Evolutionary conservation across 345 rosid species (phyloP), one percentile per base, ranked within the genome.

Genomic region (Citrus inodora): DNA sequence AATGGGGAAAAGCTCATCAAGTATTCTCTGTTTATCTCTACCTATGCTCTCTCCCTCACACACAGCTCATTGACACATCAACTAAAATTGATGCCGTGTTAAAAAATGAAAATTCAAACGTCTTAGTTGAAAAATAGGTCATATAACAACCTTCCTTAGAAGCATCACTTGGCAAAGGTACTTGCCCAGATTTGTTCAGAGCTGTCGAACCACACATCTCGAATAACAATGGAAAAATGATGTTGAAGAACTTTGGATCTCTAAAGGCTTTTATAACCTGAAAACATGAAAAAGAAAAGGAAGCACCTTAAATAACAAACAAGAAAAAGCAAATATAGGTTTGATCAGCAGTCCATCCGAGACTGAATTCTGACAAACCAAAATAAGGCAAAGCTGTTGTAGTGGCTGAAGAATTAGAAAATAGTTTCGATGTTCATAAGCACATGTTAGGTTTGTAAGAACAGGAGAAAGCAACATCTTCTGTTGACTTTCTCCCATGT

Each of bases 221-320:
- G 82, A 84, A 83, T 71, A 95, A 78, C 79, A 84, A 70, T 17
- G 99, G 98, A 77, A 95, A 95, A 83, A 86, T 89, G 67, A 82
- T 38, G 80, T 76, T 82, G 81, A 93, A 93, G 87, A 93, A 92
- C 80, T 92, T 94, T 28, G 93, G 94, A 80, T 84, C 69, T 27
- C 84, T 90, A 79, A 92, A 95, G 72, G 97, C 92, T 90, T 88
- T 83, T 83, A 92, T 87, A 75, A 95, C 92, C 98, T 95, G 86
- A 83, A 30, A 66, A 67, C 28, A 74, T 21, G 30, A 40, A 33
- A n/a, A 16, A 73, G 70, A 71, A 61, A 73, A 40, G 40, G 32
- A 68, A 75, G 13, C 30, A 48, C 63, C 22, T 13, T 53, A 7
- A 51, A 32, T 62, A 67, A 76, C 19, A 40, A 79, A 46, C 59